Conservation (phyloP, 768 basidiomycete genomes). For the Boletus rubroflammeus region DNA sequence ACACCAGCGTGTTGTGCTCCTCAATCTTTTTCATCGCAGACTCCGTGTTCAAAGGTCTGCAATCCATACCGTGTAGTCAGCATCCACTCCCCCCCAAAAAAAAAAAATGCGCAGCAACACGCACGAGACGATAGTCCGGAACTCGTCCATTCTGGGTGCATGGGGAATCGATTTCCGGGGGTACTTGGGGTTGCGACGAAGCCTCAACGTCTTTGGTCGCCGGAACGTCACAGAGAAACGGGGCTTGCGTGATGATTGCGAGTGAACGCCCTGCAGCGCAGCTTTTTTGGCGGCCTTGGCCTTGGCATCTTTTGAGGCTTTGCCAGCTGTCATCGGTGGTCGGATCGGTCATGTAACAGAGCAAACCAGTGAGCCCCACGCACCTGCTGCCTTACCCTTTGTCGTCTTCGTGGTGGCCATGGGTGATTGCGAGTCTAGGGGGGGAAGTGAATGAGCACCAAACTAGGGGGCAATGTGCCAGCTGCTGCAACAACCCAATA, state of each 20-base stretch:
- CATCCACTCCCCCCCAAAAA: neutral
- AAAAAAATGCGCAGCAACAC: conserved; percentile 25
- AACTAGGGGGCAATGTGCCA: neutral
- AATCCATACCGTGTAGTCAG: neutral
- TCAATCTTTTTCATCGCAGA: conserved; percentile 99
- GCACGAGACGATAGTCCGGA: conserved; percentile 87
- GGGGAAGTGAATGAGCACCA: conserved; percentile 2
- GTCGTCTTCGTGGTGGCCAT: conserved; percentile 70
- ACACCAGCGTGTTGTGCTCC: conserved; percentile 99
- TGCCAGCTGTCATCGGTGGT: conserved; percentile 21
- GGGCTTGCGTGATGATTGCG: conserved; percentile 73
- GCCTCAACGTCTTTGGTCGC: conserved; percentile 89
- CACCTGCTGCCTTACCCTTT: conserved; percentile 58
- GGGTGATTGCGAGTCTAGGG: conserved; percentile 17
- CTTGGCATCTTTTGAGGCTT: conserved; percentile 49
- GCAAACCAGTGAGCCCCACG: conserved; percentile 17
- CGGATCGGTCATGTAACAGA: conserved; percentile 20
- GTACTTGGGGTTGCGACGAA: conserved; percentile 84
- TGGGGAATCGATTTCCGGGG: conserved; percentile 93
- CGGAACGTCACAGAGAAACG: conserved; percentile 89
- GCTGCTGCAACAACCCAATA: neutral
- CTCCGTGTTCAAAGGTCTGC: conserved; percentile 88
- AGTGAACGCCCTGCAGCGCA: conserved; percentile 81
- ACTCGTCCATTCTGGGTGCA: conserved; percentile 94
- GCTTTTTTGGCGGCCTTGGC: conserved; percentile 97